Percentiles rank a stretch among this genome's conserved stretches.
These are phyloP conservation scores for Xylariaceae sp. DNA, from an alignment of 2,329 filamentous ascomycete genomes.

Conservation along the genomic window DNA sequence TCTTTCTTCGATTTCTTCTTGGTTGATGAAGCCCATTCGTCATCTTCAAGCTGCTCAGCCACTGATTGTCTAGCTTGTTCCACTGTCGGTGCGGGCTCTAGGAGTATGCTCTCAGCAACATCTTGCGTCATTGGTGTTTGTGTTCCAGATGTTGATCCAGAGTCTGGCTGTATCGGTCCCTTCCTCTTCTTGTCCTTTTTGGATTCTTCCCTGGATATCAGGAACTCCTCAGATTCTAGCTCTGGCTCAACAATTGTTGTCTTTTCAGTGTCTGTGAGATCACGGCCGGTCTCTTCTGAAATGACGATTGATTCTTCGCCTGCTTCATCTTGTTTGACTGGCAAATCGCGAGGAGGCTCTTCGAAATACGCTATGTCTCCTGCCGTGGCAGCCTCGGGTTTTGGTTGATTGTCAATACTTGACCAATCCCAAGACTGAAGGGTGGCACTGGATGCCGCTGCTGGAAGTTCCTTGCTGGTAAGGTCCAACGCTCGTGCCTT, in stretches of 20 bases:
- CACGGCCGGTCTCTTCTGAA: slow-evolving; percentile 4
- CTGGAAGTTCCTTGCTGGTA: slow-evolving; percentile 8
- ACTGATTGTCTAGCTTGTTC: slow-evolving; percentile 7
- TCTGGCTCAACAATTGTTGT: slow-evolving; percentile 7
- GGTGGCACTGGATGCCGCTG: too few relatives aligned
- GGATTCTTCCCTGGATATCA: slow-evolving; percentile 27
- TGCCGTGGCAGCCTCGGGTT: slow-evolving; percentile 5
- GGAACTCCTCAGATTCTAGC: slow-evolving; percentile 11
- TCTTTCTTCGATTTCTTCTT: slow-evolving; percentile 35
- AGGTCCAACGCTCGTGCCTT: slow-evolving; percentile 4
- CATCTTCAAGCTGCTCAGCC: slow-evolving; percentile 12
- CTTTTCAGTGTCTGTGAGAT: slow-evolving; percentile 8
- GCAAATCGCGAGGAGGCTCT: slow-evolving; percentile 4
- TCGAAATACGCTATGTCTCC: slow-evolving; percentile 2
- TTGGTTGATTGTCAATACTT: slow-evolving; percentile 15
- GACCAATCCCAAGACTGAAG: slow-evolving; percentile 18
- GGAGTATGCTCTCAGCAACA: slow-evolving; percentile 1
- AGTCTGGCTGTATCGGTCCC: slow-evolving; percentile 18
- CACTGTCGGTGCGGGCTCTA: slow-evolving; percentile 1
- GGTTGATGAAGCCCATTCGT: slow-evolving; percentile 21
- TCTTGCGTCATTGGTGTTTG: slow-evolving; percentile 17
- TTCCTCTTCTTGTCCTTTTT: slow-evolving; percentile 39
- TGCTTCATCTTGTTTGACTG: not conserved
- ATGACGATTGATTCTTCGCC: not conserved
- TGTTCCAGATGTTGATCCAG: slow-evolving; percentile 15